phyloP scores from a whole-genome alignment of 768 basidiomycete species.

The Leucocoprinus sp. region DNA sequence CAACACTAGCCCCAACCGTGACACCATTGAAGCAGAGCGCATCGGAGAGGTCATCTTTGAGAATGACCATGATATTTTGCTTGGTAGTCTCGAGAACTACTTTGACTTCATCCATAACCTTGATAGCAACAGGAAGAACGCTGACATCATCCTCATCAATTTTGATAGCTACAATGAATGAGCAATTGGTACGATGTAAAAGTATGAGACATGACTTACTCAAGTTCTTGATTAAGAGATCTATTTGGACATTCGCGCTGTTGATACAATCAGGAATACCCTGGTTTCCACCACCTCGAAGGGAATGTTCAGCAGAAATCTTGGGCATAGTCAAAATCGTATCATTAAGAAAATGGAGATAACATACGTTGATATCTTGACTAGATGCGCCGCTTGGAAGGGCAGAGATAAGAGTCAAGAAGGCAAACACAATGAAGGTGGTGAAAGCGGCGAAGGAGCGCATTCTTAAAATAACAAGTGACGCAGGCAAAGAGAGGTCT shows the following conservation, averaged over 20 bases:
- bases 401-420: constrained; percentile 5
- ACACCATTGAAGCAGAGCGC: not conserved
- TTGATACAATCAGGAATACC: constrained; percentile 4
- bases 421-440: constrained; percentile 13
- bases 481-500: constrained; percentile 14
- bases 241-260: constrained; percentile 8
- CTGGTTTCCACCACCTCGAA: not conserved
- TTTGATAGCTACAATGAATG: not conserved
- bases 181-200: too few relatives aligned
- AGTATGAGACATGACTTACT: not conserved
- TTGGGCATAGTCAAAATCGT: not conserved
- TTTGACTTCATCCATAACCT: not conserved
- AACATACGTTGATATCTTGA: not conserved
- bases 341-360: not conserved
- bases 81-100: not conserved
- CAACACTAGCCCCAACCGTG: not conserved
- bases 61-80: not conserved
- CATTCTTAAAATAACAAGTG: constrained; percentile 7
- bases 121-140: not conserved
- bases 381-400: not conserved
- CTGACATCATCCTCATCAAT: not conserved
- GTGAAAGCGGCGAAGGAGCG: constrained; percentile 12
- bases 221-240: constrained; percentile 5
- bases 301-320: too few relatives aligned
- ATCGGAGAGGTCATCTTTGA: not conserved